These are phyloP conservation scores for Serendipita sp. DNA, from an alignment of 768 basidiomycete genomes.

Conservation along the genomic window DNA sequence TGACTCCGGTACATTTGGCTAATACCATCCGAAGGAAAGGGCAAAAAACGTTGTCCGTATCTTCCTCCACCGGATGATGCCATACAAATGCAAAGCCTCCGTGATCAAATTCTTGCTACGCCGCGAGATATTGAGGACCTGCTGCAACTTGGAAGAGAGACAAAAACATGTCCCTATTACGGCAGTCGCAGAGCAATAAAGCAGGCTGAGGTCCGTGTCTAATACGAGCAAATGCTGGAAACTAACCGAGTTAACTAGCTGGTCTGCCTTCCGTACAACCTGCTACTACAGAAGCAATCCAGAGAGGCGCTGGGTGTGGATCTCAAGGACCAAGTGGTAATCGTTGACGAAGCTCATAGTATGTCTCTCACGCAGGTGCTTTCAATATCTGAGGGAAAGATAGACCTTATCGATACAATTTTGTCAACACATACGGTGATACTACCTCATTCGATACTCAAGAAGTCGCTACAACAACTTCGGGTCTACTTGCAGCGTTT, in stretches of 20 bases:
- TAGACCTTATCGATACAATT: slow-evolving; percentile 80
- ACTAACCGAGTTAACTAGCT: slow-evolving; percentile 31
- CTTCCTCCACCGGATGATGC: slow-evolving; percentile 61
- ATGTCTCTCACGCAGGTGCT: slow-evolving; percentile 19
- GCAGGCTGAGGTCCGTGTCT: slow-evolving; percentile 60
- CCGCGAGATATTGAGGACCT: slow-evolving; percentile 95
- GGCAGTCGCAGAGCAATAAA: slow-evolving; percentile 75
- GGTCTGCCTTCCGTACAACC: slow-evolving; percentile 87
- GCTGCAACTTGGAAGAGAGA: slow-evolving; percentile 48
- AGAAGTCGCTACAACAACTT: slow-evolving; percentile 57
- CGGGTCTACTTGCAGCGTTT: slow-evolving; percentile 64
- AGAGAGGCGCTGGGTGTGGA: slow-evolving; percentile 80
- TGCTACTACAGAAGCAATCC: slow-evolving; percentile 67
- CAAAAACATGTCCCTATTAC: slow-evolving; percentile 82
- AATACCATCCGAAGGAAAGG: slow-evolving; percentile 32
- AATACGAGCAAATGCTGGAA: not conserved
- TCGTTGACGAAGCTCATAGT: slow-evolving; percentile 98
- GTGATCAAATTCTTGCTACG: slow-evolving; percentile 73
- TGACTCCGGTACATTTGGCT: not conserved
- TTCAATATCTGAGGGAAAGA: not conserved
- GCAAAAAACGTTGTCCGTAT: slow-evolving; percentile 55
- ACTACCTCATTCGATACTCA: slow-evolving; percentile 41
- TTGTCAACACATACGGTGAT: slow-evolving; percentile 68
- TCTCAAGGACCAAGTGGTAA: slow-evolving; percentile 66
- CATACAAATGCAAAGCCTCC: slow-evolving; percentile 55